phyloP scores from a whole-genome alignment of 768 basidiomycete genomes.

The Termitomyces sp. region DNA sequence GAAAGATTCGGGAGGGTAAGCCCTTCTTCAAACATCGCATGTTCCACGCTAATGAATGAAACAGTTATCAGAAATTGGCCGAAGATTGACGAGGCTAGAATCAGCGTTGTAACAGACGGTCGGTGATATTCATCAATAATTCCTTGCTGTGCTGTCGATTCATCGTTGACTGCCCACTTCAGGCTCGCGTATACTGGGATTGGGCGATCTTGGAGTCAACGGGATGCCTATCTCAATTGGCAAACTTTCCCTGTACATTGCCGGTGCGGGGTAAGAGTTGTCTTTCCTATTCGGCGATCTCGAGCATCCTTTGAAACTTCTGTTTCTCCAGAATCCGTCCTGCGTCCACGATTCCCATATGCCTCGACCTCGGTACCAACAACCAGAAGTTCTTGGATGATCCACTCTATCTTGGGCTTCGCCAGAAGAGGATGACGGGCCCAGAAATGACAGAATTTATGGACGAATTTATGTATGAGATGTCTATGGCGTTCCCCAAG shows the following conservation, averaged over 20 bases:
- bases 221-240: conserved; percentile 90
- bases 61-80: conserved; percentile 73
- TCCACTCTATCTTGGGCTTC: conserved; percentile 86
- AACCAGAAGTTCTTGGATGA: conserved; percentile 77
- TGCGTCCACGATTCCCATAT: conserved; percentile 77
- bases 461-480: conserved; percentile 91
- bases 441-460: conserved; percentile 77
- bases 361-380: conserved; percentile 89
- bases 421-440: conserved; percentile 63
- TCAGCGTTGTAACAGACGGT: conserved; percentile 93
- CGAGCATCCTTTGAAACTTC: neutral
- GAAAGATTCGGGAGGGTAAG: conserved; percentile 59
- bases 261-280: conserved; percentile 74
- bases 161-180: conserved; percentile 9
- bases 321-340: conserved; percentile 64
- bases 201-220: conserved; percentile 82
- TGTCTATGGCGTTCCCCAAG: conserved; percentile 72
- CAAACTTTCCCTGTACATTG: conserved; percentile 89
- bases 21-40: neutral
- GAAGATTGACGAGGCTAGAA: conserved; percentile 71
- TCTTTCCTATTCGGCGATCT: neutral
- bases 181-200: conserved; percentile 86
- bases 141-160: conserved; percentile 20
- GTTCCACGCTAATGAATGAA: neutral
- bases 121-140: conserved; percentile 19